These are phyloP conservation scores for Neurospora hispaniola DNA, from an alignment of 495 filamentous ascomycete genomes.

Conservation along the genomic window DNA sequence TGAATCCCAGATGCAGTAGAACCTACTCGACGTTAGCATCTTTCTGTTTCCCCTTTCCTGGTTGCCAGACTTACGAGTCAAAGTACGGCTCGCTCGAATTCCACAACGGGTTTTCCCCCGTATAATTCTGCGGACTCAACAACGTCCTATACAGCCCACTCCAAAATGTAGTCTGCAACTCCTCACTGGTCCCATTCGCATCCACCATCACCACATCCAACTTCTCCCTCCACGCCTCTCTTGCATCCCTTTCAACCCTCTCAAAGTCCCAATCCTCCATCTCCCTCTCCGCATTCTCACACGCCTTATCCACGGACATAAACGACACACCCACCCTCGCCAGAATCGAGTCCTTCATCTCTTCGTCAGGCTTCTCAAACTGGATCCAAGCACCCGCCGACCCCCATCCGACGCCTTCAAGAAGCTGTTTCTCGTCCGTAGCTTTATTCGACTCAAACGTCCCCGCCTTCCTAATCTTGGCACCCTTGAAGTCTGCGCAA, in stretches of 20 bases:
- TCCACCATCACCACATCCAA: conserved; percentile 45
- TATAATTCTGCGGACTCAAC: conserved; percentile 63
- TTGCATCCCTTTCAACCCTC: conserved; percentile 37
- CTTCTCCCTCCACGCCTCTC: conserved; percentile 51
- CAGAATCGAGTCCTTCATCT: conserved; percentile 29
- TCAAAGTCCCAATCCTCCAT: conserved; percentile 53
- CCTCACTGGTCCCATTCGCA: conserved; percentile 40
- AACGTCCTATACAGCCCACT: conserved; percentile 55
- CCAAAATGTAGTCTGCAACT: conserved; percentile 54
- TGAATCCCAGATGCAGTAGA: conserved; percentile 69
- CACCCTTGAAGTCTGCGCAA: conserved; percentile 61
- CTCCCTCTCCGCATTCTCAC: conserved; percentile 51
- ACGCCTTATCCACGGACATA: conserved; percentile 50
- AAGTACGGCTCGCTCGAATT: conserved; percentile 62
- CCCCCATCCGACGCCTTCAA: conserved; percentile 34
- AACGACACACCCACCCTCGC: conserved; percentile 60
- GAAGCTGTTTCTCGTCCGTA: conserved; percentile 33
- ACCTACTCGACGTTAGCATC: conserved; percentile 20
- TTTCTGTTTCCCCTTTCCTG: conserved; percentile 14
- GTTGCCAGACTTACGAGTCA: conserved; percentile 40
- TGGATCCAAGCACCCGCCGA: conserved; percentile 54
- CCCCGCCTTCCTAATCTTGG: conserved; percentile 46
- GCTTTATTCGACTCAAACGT: conserved; percentile 36
- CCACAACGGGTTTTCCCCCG: conserved; percentile 66
- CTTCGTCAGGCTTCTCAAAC: conserved; percentile 32